Base-by-base conservation (phyloP, 768 basidiomycete species). In the Lepiota brunneoincarnata region DNA sequence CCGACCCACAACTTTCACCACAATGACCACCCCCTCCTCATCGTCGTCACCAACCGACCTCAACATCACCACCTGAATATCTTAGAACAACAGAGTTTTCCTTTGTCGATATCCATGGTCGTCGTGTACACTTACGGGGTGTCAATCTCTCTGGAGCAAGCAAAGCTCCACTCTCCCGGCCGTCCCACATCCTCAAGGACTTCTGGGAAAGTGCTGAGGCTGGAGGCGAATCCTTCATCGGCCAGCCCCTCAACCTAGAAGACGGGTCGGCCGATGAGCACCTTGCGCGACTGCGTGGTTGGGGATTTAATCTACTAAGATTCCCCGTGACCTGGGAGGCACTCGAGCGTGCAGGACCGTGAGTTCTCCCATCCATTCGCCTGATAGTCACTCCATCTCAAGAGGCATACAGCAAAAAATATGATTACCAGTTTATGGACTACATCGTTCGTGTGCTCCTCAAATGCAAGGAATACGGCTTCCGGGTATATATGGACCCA, bases 321-420 rank as follows among this genome's bases (percentile, higher is more conserved):
- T 84, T 86, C 69, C 79, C 91, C 7, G 78, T 98, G n/a, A 86
- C 91, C 1, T 99, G 97, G 97, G 97, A 99, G 65, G 80, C 91
- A 0, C 69, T 99, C 14, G 97, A 98, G 69, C 93, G 93, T 67
- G 85, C 80, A 54, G 96, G 94, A 67, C 97, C 97, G 93, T 97
- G 68, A 83, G 95, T 87, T 0, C 38, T 18, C 40, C 24, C 39
- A 60, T 28, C 43, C 24, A n/a, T n/a, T 18, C 10, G 34, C 51
- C 55, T 34, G 28, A 15, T 55, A 34, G 24, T 46, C 35, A 51
- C 26, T 59, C 47, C 55, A 18, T 48, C 38, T 46, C 23, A 23
- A 3, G 47, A 31, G 6, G 28, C 18, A 10, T 40, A 15, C 59
- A 98, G 95, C 3, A 90, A 92, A 9, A 83, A 84, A 63, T 96